Percentiles rank a stretch among this genome's conserved stretches.
Evolutionary conservation across 495 filamentous ascomycete genomes (phyloP).

Genomic region (Hyphodiscus hymeniophilus): DNA sequence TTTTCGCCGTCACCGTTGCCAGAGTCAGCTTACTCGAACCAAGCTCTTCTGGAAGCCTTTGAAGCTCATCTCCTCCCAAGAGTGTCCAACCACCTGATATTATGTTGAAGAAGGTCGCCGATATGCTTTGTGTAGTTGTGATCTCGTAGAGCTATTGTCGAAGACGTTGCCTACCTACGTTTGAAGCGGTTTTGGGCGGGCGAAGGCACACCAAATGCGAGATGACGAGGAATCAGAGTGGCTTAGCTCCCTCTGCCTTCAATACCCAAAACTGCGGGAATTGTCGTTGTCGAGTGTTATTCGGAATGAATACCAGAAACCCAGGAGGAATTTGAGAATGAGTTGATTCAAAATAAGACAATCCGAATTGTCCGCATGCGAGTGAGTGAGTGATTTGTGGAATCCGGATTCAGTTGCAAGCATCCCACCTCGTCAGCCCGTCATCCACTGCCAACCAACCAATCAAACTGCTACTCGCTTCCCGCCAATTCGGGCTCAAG

Average conservation of each 20-base stretch:
- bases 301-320: background rate
- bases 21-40: constrained; percentile 51
- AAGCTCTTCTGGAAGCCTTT: constrained; percentile 91
- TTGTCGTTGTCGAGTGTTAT: background rate
- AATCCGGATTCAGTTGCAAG: no score
- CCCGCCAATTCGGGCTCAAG: background rate
- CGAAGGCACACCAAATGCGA: background rate
- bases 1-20: constrained; percentile 8
- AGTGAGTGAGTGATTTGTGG: no score
- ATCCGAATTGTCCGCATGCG: constrained; percentile 4
- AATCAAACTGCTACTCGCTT: constrained; percentile 2
- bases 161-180: background rate
- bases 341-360: constrained; percentile 9
- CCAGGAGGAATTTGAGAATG: background rate
- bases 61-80: constrained; percentile 68
- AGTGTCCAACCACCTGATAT: background rate
- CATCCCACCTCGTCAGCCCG: background rate
- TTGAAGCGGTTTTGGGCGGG: no score
- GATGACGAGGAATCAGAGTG: constrained; percentile 22
- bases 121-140: no score
- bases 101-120: background rate
- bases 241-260: constrained; percentile 11
- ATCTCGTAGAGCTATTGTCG: background rate
- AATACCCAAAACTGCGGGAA: background rate
- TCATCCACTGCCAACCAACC: background rate